Evolutionary conservation across 495 filamentous ascomycete genomes (phyloP).

Genomic region (Glutinoglossum americanum): DNA sequence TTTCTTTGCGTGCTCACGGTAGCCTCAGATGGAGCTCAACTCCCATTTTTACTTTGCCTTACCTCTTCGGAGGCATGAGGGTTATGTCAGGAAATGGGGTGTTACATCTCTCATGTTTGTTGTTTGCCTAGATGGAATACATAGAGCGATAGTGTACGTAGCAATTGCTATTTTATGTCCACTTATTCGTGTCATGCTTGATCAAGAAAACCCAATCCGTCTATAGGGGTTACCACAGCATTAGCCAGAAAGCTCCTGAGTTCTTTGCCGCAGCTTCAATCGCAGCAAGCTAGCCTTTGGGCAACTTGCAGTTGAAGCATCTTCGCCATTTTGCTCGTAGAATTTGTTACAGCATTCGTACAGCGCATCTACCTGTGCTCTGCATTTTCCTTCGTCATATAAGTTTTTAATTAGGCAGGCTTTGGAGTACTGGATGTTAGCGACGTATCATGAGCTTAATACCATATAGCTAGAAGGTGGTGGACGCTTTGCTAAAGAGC

Average conservation of each 20-base stretch:
- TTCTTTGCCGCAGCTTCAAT: constrained; percentile 74
- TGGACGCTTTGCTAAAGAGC: not conserved
- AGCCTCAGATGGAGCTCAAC: constrained; percentile 65
- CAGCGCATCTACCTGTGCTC: constrained; percentile 61
- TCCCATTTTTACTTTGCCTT: constrained; percentile 48
- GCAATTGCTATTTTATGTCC: not conserved
- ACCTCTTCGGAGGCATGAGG: constrained; percentile 29
- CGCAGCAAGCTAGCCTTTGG: constrained; percentile 59
- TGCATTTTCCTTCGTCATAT: constrained; percentile 77
- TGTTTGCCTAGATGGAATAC: too few relatives aligned
- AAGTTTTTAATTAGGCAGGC: constrained; percentile 67
- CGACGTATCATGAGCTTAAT: not conserved
- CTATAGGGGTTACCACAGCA: too few relatives aligned
- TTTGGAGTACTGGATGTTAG: constrained; percentile 17
- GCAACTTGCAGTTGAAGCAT: constrained; percentile 59
- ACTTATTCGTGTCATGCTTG: too few relatives aligned
- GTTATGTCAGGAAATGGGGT: constrained; percentile 23
- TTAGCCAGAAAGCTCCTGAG: constrained; percentile 17
- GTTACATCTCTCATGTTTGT: constrained; percentile 8
- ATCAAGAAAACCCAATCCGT: too few relatives aligned
- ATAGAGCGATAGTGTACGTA: not conserved
- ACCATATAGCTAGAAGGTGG: not conserved
- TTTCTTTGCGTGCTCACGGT: constrained; percentile 96
- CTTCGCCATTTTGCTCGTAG: constrained; percentile 60
- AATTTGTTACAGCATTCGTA: constrained; percentile 90